Percentiles rank a stretch among this genome's conserved stretches.
These are phyloP conservation scores for Hemileccinum rubropunctum DNA, from an alignment of 768 basidiomycete species.

Conservation along the genomic window DNA sequence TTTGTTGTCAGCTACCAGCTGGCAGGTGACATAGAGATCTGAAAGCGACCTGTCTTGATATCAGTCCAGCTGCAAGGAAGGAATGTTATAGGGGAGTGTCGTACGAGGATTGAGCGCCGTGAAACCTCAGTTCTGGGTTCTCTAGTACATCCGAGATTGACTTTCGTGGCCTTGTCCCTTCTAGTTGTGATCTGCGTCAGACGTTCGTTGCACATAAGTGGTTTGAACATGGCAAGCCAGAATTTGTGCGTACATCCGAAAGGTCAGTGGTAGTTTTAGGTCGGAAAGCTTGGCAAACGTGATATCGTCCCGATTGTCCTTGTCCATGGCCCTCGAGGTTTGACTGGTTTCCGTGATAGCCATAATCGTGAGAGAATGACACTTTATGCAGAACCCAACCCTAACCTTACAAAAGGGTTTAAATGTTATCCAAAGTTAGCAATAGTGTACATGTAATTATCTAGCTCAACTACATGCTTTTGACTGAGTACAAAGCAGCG, in stretches of 20 bases:
- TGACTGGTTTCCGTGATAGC: not conserved
- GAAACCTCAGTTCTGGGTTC: constrained; percentile 76
- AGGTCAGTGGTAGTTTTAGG: constrained; percentile 82
- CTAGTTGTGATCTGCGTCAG: constrained; percentile 70
- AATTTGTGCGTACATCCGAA: constrained; percentile 61
- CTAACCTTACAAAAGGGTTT: too few relatives aligned
- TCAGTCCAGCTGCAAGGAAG: constrained; percentile 14
- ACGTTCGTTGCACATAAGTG: not conserved
- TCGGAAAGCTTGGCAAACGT: constrained; percentile 91
- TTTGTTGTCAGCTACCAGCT: constrained; percentile 91
- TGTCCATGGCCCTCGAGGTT: constrained; percentile 41
- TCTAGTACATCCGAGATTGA: constrained; percentile 80
- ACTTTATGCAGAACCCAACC: too few relatives aligned
- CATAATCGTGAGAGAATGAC: too few relatives aligned
- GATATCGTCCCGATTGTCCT: constrained; percentile 79
- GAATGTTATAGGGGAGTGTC: constrained; percentile 10
- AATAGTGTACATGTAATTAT: constrained; percentile 19
- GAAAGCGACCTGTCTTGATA: constrained; percentile 64
- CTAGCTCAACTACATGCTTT: constrained; percentile 28
- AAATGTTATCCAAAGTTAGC: too few relatives aligned
- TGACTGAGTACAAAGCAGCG: constrained; percentile 14
- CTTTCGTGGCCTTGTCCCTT: constrained; percentile 71
- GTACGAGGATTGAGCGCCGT: constrained; percentile 80
- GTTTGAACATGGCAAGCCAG: not conserved
- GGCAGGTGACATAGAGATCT: constrained; percentile 92